Evolutionary conservation across 208 protist genomes (phyloP), one percentile per base, ranked within the genome.

Genomic region (Wallacemonas collosoma): DNA sequence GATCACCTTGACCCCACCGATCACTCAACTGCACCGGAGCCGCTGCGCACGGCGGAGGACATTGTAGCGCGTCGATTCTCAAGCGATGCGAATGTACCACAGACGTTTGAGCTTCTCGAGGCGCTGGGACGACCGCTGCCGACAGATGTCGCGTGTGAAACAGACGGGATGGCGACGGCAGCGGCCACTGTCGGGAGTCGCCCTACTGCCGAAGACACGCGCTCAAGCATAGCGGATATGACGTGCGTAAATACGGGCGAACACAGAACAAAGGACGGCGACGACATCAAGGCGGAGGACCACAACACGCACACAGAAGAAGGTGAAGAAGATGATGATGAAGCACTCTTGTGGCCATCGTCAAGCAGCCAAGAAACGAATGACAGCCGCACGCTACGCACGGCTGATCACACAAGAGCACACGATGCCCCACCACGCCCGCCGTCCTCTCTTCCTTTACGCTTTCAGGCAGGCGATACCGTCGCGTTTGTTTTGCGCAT

Each of bases 91-190:
- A n/a, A 3, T 55, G 68, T 60, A 15, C 68, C 51, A 2, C 68
- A 41, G 43, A 72, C 68, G 50, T 72, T 47, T 63, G 68, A 72
- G 54, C 54, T 72, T 50, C 68, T 72, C 35, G 68, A 72, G 4
- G 68, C 68, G 2, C 55, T 72, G 5, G 53, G 6, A 8, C 17
- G 17, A 48, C 64, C 64, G 43, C 60, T 65, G 26, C 56, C 11
- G n/a, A n/a, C 53, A 12, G 45, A 12, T 50, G 8, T 26, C 26
- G 26, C 26, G 0, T 26, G 26, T 26, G 26, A 26, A 26, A 26
- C 26, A 26, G 26, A 26, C 26, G 26, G 26, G 26, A 26, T 0
- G 26, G 26, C 26, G 26, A 26, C 26, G 26, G 26, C 26, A 26
- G 26, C 26, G 26, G 26, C 26, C 26, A 26, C 26, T 26, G 26